phyloP scores from a whole-genome alignment of 1,139 yeast species.

The Candida glucosophila region DNA sequence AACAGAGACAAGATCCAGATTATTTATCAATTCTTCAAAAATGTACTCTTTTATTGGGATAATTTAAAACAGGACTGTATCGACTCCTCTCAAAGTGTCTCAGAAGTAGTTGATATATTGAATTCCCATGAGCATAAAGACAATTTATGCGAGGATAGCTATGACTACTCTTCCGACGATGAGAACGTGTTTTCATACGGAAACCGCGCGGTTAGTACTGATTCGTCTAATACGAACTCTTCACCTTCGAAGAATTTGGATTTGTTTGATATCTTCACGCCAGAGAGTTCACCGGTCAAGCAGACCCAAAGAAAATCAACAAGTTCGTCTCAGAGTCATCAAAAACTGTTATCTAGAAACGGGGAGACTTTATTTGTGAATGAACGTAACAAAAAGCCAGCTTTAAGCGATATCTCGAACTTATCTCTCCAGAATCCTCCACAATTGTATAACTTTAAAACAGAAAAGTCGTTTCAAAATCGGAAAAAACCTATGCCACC shows the following conservation, averaged over 20 bases:
- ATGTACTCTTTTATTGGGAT: conserved; percentile 39
- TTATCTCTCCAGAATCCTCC: conserved; percentile 29
- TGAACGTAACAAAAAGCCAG: conserved; percentile 2
- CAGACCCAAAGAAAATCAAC: conserved; percentile 1
- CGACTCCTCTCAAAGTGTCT: conserved; percentile 14
- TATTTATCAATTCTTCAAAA: conserved; percentile 42
- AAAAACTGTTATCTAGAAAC: neutral
- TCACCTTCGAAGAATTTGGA: neutral
- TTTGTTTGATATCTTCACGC: neutral
- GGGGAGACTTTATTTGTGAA: neutral
- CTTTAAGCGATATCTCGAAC: conserved; percentile 16
- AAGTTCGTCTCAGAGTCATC: neutral
- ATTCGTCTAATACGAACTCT: conserved; percentile 3
- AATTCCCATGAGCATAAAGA: too few species aligned
- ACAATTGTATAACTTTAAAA: conserved; percentile 26
- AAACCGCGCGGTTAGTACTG: too few species aligned
- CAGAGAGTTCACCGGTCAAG: neutral
- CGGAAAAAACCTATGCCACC: neutral
- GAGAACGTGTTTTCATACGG: conserved; percentile 11
- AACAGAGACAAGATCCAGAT: conserved; percentile 40
- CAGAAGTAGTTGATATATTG: conserved; percentile 5
- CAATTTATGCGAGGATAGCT: too few species aligned
- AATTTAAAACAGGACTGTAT: conserved; percentile 9
- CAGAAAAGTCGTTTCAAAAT: conserved; percentile 1
- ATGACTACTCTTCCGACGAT: conserved; percentile 21